These are phyloP conservation scores for Exserohilum rostratum DNA, from an alignment of 2,329 filamentous ascomycete genomes.

Conservation along the genomic window DNA sequence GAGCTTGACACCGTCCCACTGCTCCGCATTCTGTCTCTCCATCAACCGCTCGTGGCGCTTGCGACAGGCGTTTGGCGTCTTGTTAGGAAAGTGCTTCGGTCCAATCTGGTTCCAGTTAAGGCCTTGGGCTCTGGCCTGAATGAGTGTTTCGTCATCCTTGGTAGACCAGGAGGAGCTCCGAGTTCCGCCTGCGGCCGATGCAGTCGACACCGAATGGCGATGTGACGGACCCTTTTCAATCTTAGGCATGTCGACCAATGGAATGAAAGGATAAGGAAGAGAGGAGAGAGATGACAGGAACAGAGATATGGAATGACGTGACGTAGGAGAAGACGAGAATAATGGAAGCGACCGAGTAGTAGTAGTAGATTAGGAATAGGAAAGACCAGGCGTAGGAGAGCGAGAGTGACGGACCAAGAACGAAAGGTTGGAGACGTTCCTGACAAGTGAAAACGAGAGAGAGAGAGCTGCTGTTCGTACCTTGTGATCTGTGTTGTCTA, in stretches of 20 bases:
- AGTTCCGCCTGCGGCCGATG: constrained; percentile 36
- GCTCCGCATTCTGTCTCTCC: constrained; percentile 73
- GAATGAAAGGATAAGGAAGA: constrained; percentile 22
- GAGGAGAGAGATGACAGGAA: constrained; percentile 14
- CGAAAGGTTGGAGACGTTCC: constrained; percentile 40
- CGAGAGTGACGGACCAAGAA: constrained; percentile 39
- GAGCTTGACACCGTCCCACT: constrained; percentile 78
- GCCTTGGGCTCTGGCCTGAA: constrained; percentile 73
- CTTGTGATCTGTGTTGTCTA: constrained; percentile 37
- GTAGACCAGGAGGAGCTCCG: constrained; percentile 67
- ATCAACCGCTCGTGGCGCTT: constrained; percentile 87
- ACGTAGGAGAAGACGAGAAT: constrained; percentile 23
- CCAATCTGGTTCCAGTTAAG: constrained; percentile 87
- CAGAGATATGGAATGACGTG: constrained; percentile 19
- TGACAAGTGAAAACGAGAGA: constrained; percentile 41
- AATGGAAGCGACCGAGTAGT: constrained; percentile 33
- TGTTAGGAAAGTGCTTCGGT: constrained; percentile 74
- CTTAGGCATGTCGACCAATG: constrained; percentile 54
- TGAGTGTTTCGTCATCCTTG: constrained; percentile 74
- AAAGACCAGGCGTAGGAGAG: constrained; percentile 31
- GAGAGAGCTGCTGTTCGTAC: constrained; percentile 41
- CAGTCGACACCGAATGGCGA: constrained; percentile 41
- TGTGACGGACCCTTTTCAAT: constrained; percentile 44
- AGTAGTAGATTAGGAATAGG: constrained; percentile 42
- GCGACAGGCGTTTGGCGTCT: constrained; percentile 81